Conservation (phyloP, 2,329 filamentous ascomycete genomes). For the Cryphonectria carpinicola region DNA sequence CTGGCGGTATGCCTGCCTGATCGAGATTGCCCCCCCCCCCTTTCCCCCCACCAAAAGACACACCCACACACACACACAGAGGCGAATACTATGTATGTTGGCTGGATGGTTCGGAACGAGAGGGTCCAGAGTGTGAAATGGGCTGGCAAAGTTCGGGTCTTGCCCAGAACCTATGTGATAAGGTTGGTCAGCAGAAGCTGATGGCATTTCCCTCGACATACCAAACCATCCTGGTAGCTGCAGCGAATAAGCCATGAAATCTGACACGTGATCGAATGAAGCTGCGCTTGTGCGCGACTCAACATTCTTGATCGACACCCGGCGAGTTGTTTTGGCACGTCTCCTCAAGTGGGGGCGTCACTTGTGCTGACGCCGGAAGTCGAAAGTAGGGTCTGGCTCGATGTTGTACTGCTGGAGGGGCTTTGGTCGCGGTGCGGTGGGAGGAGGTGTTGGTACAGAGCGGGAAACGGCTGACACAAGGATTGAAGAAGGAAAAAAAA, state of each 20-base stretch:
- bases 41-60: too few relatives aligned
- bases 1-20: not conserved
- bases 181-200: not conserved
- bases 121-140: not conserved
- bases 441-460: not conserved
- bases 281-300: slow-evolving; percentile 20
- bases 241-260: not conserved
- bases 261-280: slow-evolving; percentile 20
- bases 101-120: not conserved
- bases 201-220: not conserved
- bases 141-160: not conserved
- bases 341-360: not conserved
- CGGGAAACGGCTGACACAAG: not conserved
- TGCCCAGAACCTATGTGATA: not conserved
- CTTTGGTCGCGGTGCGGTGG: not conserved
- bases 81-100: not conserved
- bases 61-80: too few relatives aligned
- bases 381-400: not conserved
- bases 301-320: not conserved
- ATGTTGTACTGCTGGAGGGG: not conserved
- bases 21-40: not conserved
- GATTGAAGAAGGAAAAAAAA: not conserved
- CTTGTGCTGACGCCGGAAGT: not conserved
- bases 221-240: not conserved
- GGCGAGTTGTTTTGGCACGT: not conserved